These are phyloP conservation scores for Creolimax fragrantissima DNA, from an alignment of 78 protist genomes.

Conservation along the genomic window DNA sequence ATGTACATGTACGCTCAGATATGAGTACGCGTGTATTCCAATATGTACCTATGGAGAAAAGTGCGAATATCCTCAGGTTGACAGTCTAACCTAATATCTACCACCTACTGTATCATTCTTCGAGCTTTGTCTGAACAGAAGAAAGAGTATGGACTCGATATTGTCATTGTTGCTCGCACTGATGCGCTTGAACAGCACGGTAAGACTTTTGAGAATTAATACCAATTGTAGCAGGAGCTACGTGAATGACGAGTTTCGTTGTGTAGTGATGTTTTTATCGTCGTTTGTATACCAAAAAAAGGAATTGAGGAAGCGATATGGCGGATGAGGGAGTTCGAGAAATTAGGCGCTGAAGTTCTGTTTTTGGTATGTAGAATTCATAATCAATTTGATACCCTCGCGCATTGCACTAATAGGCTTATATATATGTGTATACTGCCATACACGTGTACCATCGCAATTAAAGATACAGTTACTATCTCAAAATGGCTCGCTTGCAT, in stretches of 20 bases:
- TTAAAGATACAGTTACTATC: neutral
- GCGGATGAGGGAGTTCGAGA: neutral
- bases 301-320: neutral
- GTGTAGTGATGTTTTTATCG: neutral
- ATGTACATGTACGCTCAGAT: neutral
- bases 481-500: too few species aligned
- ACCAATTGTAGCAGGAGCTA: too few species aligned
- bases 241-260: neutral
- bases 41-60: neutral
- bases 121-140: neutral
- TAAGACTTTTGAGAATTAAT: neutral
- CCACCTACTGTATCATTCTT: neutral
- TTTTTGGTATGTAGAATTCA: neutral
- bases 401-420: neutral
- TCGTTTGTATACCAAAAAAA: neutral
- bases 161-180: neutral
- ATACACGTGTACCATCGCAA: neutral
- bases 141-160: neutral
- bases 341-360: neutral
- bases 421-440: neutral
- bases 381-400: too few species aligned
- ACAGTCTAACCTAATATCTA: neutral
- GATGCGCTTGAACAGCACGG: neutral
- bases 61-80: neutral
- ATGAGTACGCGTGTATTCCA: neutral